phyloP scores from a whole-genome alignment of 2,329 filamentous ascomycete species.

The Didymella pomorum region DNA sequence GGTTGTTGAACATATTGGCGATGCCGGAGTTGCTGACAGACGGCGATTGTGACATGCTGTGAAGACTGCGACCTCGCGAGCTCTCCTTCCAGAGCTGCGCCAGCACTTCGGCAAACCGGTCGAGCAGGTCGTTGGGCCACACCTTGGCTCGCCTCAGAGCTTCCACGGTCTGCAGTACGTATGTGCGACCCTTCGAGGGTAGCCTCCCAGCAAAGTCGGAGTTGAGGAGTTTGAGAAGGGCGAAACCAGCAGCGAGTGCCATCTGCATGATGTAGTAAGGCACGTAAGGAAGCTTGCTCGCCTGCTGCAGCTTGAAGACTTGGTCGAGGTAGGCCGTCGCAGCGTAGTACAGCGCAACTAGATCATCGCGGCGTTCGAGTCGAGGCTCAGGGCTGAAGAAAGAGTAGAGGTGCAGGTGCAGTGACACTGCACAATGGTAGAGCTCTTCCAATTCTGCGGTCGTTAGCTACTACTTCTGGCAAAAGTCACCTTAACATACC shows the following conservation, averaged over 20 bases:
- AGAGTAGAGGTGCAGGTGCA: conserved; percentile 79
- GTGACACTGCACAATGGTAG: conserved; percentile 74
- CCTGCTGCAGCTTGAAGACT: conserved; percentile 61
- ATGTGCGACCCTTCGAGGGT: conserved; percentile 69
- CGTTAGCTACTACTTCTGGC: conserved; percentile 53
- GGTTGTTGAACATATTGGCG: conserved; percentile 45
- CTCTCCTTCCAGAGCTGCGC: conserved; percentile 82
- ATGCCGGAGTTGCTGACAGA: conserved; percentile 44
- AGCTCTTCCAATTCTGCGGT: conserved; percentile 59
- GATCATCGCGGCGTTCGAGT: conserved; percentile 65
- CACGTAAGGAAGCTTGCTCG: conserved; percentile 69
- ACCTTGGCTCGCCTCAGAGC: conserved; percentile 77
- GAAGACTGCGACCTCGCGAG: conserved; percentile 47
- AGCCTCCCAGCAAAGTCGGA: conserved; percentile 73
- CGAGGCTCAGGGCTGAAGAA: conserved; percentile 82
- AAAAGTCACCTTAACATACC: conserved; percentile 28
- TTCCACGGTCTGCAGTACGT: conserved; percentile 75
- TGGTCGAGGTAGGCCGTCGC: conserved; percentile 72
- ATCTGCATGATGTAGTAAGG: conserved; percentile 85
- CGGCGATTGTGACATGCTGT: conserved; percentile 50
- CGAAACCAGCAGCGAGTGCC: conserved; percentile 81
- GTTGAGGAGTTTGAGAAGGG: conserved; percentile 78
- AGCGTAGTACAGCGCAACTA: conserved; percentile 78
- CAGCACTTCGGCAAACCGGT: conserved; percentile 83
- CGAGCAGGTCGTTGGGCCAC: conserved; percentile 78